Conservation (phyloP, 164 flowering plant genomes). For the Platanus orientalis region DNA sequence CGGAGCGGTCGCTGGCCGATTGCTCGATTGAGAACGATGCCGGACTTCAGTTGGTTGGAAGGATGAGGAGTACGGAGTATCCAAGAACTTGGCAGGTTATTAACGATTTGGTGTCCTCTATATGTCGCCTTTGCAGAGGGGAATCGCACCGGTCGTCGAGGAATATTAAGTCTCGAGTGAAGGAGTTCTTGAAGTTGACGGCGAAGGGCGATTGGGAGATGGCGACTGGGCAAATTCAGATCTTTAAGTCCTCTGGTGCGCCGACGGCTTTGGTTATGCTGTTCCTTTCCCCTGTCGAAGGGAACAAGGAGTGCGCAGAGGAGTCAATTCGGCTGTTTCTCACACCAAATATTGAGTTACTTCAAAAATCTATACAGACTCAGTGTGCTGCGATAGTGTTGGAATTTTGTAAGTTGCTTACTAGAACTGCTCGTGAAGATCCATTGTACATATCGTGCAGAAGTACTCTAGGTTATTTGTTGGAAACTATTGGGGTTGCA, state of each 20-base stretch:
- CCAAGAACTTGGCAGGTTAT: constrained; percentile 65
- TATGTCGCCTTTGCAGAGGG: constrained; percentile 33
- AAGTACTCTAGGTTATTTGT: constrained; percentile 49
- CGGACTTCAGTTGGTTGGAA: constrained; percentile 59
- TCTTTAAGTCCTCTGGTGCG: constrained; percentile 47
- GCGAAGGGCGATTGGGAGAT: constrained; percentile 25
- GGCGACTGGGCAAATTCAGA: constrained; percentile 42
- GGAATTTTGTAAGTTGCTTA: constrained; percentile 75
- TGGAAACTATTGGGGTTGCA: constrained; percentile 37
- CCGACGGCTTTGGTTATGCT: constrained; percentile 64
- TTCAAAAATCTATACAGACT: constrained; percentile 24
- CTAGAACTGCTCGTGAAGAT: constrained; percentile 29
- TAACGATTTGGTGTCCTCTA: constrained; percentile 34
- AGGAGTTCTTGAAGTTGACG: constrained; percentile 34
- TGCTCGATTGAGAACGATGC: constrained; percentile 61
- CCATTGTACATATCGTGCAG: constrained; percentile 51
- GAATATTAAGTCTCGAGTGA: constrained; percentile 23
- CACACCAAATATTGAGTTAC: constrained; percentile 10
- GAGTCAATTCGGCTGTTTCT: constrained; percentile 47
- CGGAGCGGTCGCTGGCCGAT: constrained; percentile 49
- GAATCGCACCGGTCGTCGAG: constrained; percentile 1
- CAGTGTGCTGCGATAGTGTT: constrained; percentile 51
- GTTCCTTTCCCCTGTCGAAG: constrained; percentile 34
- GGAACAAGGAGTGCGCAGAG: constrained; percentile 48
- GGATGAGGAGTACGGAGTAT: constrained; percentile 68